phyloP scores from a whole-genome alignment of 1,284 basidiomycete species.

The Peniophora sp. region DNA sequence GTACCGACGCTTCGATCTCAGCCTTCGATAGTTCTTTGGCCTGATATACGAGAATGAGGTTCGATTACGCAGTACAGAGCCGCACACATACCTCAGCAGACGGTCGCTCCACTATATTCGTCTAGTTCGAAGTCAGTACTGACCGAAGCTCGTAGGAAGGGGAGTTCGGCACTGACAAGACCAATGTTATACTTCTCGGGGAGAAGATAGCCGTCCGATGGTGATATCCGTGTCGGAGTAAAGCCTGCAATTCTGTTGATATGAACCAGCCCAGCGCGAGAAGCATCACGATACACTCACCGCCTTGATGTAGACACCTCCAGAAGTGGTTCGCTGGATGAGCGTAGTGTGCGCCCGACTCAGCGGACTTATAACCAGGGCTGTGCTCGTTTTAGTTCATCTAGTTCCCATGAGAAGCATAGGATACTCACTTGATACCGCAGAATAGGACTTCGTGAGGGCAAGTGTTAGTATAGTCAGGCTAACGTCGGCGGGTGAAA shows the following conservation, averaged over 20 bases:
- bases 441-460: slow-evolving; percentile 47
- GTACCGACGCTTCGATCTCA: slow-evolving; percentile 45
- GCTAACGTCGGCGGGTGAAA: not conserved
- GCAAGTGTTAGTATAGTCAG: slow-evolving; percentile 1
- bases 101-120: slow-evolving; percentile 52
- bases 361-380: not conserved
- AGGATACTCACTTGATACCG: slow-evolving; percentile 49
- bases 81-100: slow-evolving; percentile 37
- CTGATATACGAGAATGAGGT: slow-evolving; percentile 19
- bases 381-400: not conserved
- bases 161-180: slow-evolving; percentile 26
- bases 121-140: slow-evolving; percentile 27
- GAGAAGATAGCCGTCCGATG: slow-evolving; percentile 37
- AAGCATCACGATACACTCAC: slow-evolving; percentile 14
- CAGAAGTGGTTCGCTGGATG: slow-evolving; percentile 46
- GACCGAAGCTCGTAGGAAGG: not conserved
- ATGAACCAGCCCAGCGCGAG: not conserved
- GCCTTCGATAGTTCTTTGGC: slow-evolving; percentile 48
- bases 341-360: slow-evolving; percentile 42
- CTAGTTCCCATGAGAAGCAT: not conserved
- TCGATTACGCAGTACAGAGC: not conserved
- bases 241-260: slow-evolving; percentile 30
- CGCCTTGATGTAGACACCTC: slow-evolving; percentile 33
- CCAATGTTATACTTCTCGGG: slow-evolving; percentile 42
- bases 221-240: slow-evolving; percentile 35